Evolutionary conservation across 371 early-diverging fungal species (phyloP).

Genomic region (Mortierella sp.): DNA sequence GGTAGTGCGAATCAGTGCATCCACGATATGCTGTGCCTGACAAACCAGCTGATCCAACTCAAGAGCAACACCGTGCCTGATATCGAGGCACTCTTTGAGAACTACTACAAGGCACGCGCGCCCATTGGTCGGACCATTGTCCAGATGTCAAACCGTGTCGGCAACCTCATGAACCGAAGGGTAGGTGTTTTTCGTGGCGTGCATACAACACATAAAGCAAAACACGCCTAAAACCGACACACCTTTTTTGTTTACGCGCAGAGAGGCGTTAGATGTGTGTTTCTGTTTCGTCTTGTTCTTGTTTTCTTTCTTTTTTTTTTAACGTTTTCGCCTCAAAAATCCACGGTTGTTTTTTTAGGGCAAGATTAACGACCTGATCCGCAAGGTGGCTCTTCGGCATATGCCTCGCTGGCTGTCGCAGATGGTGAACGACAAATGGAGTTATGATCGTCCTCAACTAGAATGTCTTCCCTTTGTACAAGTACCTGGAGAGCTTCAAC

Average conservation of each 20-base stretch:
- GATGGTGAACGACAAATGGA: slow-evolving; percentile 20
- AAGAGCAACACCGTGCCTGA: slow-evolving; percentile 26
- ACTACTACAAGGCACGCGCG: slow-evolving; percentile 24
- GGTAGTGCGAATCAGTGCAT: slow-evolving; percentile 30
- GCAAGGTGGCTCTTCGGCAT: slow-evolving; percentile 22
- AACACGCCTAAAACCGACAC: background rate
- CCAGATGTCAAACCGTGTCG: slow-evolving; percentile 29
- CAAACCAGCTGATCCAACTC: slow-evolving; percentile 26
- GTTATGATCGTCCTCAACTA: slow-evolving; percentile 37
- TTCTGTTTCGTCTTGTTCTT: background rate
- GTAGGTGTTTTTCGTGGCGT: slow-evolving; percentile 4
- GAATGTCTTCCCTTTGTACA: slow-evolving; percentile 27
- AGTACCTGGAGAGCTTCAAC: slow-evolving; percentile 19
- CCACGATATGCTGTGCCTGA: slow-evolving; percentile 18
- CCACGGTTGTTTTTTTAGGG: slow-evolving; percentile 19
- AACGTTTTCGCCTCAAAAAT: background rate
- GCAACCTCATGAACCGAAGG: slow-evolving; percentile 31
- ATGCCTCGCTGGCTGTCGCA: slow-evolving; percentile 33
- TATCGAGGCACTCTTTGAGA: slow-evolving; percentile 23
- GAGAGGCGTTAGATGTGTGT: no score
- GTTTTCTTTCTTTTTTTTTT: background rate
- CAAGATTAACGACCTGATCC: slow-evolving; percentile 20
- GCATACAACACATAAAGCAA: background rate
- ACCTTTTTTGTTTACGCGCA: background rate
- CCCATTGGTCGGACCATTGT: slow-evolving; percentile 23